Conservation (phyloP, 2,329 filamentous ascomycete species). For the Botryotinia calthae region DNA sequence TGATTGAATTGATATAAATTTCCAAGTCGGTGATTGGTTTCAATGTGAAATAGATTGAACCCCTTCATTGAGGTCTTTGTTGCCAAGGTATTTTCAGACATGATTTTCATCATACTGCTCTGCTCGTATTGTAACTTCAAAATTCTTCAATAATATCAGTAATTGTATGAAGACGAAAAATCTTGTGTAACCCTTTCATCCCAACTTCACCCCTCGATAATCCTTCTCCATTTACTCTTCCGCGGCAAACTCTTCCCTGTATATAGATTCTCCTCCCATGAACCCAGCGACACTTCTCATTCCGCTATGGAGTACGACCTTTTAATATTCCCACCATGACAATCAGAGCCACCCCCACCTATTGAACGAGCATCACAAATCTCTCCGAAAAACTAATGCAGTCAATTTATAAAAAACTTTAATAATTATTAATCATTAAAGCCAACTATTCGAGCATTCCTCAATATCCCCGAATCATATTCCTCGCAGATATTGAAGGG, state of each 20-base stretch:
- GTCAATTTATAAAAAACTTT: not conserved
- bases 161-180: not conserved
- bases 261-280: not conserved
- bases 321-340: not conserved
- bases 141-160: not conserved
- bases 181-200: not conserved
- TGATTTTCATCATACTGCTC: too few relatives aligned
- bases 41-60: not conserved
- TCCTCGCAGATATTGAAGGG: not conserved
- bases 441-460: not conserved
- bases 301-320: not conserved
- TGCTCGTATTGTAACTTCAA: not conserved
- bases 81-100: not conserved
- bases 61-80: not conserved
- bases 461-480: not conserved
- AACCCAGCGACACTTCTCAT: not conserved
- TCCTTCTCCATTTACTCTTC: not conserved
- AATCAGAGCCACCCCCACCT: not conserved
- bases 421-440: not conserved
- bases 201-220: not conserved
- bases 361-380: not conserved
- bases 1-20: not conserved
- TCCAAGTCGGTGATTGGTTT: not conserved
- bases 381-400: not conserved
- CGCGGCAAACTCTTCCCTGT: not conserved